Evolutionary conservation across 2,329 filamentous ascomycete genomes (phyloP).

Genomic region (Plectosphaerella cucumerina): DNA sequence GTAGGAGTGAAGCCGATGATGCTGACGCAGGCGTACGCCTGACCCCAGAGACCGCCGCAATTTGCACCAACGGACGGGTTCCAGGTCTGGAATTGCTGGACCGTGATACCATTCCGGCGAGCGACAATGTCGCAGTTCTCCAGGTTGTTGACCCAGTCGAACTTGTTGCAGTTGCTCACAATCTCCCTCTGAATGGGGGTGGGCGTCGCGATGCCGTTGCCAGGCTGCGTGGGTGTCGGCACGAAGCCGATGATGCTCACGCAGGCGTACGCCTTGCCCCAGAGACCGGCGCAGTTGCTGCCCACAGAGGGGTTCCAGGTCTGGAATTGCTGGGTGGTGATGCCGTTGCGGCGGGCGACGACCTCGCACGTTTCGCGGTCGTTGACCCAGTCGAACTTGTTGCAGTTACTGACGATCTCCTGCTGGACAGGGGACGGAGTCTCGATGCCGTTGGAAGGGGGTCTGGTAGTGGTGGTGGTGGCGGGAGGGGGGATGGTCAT

Average conservation of each 20-base stretch:
- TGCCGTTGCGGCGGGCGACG: constrained; percentile 1
- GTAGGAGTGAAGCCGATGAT: constrained; percentile 6
- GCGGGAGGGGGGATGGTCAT: too few species aligned
- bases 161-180: constrained; percentile 12
- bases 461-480: constrained; percentile 8
- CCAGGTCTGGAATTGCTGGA: constrained; percentile 10
- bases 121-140: constrained; percentile 7
- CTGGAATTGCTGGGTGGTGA: constrained; percentile 8
- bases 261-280: constrained; percentile 8
- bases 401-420: constrained; percentile 13
- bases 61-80: constrained; percentile 6
- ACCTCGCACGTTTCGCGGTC: constrained; percentile 5
- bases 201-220: constrained; percentile 11
- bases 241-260: constrained; percentile 4
- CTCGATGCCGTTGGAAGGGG: constrained; percentile 7
- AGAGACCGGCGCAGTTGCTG: constrained; percentile 5
- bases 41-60: constrained; percentile 8
- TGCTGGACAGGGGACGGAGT: constrained; percentile 10
- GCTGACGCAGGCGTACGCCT: constrained; percentile 8
- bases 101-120: neutral
- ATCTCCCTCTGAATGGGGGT: constrained; percentile 10
- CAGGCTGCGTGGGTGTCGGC: constrained; percentile 8
- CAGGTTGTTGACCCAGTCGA: constrained; percentile 7
- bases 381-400: constrained; percentile 11
- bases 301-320: constrained; percentile 9